These are phyloP conservation scores for Brassica nigra DNA, from an alignment of 345 rosid genomes.

Conservation along the genomic window DNA sequence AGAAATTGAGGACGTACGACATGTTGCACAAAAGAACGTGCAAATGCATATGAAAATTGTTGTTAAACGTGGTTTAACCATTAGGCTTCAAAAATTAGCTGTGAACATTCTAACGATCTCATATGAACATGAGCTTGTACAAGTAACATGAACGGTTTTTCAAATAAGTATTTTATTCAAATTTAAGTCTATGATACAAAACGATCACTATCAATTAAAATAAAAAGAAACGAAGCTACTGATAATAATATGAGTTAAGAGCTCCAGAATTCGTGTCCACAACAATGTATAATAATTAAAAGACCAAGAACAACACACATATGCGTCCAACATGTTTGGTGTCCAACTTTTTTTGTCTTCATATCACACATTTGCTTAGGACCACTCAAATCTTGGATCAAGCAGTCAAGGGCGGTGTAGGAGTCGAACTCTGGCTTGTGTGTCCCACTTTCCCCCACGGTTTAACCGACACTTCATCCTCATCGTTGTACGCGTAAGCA, in stretches of 20 bases:
- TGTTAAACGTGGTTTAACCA: not conserved
- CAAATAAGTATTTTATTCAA: not conserved
- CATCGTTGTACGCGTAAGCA: not conserved
- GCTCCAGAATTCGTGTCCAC: not conserved
- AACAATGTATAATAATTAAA: not conserved
- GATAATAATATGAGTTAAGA: not conserved
- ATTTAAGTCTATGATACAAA: not conserved
- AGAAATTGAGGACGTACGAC: not conserved
- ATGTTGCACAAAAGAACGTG: too few species aligned
- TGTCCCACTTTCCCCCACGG: not conserved
- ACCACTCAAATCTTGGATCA: conserved; percentile 1
- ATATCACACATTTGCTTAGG: not conserved
- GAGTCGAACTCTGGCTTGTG: not conserved
- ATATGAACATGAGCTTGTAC: not conserved
- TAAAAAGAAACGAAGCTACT: not conserved
- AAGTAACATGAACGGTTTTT: not conserved
- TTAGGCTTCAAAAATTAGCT: not conserved
- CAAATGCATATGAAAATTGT: not conserved
- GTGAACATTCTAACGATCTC: not conserved
- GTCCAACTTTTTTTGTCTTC: not conserved
- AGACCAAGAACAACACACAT: not conserved
- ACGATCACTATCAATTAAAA: not conserved
- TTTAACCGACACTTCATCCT: not conserved
- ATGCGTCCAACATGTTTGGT: not conserved
- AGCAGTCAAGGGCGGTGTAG: not conserved